A percentile compares a stretch with the other conserved stretches of the same genome.
phyloP scores from a whole-genome alignment of 225 moss, liverwort and hornwort species.

The Neckera pumila region DNA sequence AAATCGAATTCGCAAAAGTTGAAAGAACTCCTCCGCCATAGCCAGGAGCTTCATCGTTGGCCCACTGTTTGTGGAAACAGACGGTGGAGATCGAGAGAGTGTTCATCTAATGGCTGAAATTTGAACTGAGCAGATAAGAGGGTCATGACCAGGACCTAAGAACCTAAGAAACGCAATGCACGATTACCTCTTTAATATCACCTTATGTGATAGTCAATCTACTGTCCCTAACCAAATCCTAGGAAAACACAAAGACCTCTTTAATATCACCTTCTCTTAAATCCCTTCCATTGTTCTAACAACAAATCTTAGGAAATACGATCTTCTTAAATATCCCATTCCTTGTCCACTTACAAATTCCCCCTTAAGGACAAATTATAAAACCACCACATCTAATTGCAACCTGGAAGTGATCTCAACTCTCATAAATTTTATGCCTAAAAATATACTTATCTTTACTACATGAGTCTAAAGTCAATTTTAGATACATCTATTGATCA shows the following conservation, averaged over 20 bases:
- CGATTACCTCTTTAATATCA: neutral
- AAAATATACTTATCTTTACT: neutral
- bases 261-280: neutral
- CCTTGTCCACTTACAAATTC: neutral
- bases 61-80: neutral
- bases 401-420: neutral
- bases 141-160: too few relatives aligned
- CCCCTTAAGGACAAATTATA: neutral
- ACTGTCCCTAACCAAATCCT: neutral
- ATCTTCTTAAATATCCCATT: too few relatives aligned
- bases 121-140: conserved; percentile 18
- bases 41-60: neutral
- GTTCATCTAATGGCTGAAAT: conserved; percentile 1
- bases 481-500: neutral
- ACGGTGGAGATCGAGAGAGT: neutral
- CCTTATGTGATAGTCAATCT: neutral
- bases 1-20: neutral
- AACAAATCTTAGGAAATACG: neutral
- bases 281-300: neutral
- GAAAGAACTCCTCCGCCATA: neutral
- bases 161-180: too few relatives aligned
- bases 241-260: neutral
- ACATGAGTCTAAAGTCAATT: neutral
- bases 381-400: neutral
- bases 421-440: neutral